A percentile compares a stretch with the other conserved stretches of the same genome.
Evolutionary conservation across 164 flowering plant genomes (phyloP).

Genomic region (Sedum album): DNA sequence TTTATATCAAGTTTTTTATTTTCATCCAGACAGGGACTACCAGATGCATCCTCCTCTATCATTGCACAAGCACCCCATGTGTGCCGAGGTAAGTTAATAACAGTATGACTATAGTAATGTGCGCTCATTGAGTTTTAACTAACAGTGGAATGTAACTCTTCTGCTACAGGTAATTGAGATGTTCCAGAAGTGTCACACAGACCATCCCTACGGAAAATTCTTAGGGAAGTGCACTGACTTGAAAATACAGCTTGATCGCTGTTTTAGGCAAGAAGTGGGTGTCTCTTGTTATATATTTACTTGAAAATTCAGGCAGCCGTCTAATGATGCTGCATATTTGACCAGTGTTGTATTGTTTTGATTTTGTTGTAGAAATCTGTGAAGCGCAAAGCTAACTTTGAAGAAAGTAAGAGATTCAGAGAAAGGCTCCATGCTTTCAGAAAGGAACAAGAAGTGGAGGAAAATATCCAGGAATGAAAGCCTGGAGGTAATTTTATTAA

Average conservation of each 20-base stretch:
- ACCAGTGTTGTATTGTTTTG: neutral
- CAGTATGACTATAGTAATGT: neutral
- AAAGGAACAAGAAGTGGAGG: slow-evolving; percentile 28
- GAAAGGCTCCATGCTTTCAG: slow-evolving; percentile 70
- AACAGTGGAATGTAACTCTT: neutral
- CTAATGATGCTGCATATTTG: neutral
- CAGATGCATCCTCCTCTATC: slow-evolving; percentile 77
- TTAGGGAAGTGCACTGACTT: slow-evolving; percentile 80
- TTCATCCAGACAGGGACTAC: neutral
- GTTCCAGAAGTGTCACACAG: slow-evolving; percentile 83
- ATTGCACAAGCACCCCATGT: slow-evolving; percentile 69
- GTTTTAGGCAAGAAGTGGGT: slow-evolving; percentile 82
- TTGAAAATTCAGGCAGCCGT: neutral
- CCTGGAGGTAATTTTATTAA: too few species aligned
- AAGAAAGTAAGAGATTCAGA: slow-evolving; percentile 70
- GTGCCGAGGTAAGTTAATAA: slow-evolving; percentile 48
- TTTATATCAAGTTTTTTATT: too few species aligned
- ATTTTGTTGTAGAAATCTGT: slow-evolving; percentile 58
- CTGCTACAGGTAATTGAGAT: slow-evolving; percentile 64
- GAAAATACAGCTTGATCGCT: slow-evolving; percentile 81
- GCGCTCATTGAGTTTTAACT: neutral
- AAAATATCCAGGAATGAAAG: neutral
- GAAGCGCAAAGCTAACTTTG: slow-evolving; percentile 88
- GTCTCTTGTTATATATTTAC: neutral
- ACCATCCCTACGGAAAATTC: slow-evolving; percentile 79